Evolutionary conservation across 1,284 basidiomycete genomes (phyloP).

Genomic region (Pseudozyma thailandica): DNA sequence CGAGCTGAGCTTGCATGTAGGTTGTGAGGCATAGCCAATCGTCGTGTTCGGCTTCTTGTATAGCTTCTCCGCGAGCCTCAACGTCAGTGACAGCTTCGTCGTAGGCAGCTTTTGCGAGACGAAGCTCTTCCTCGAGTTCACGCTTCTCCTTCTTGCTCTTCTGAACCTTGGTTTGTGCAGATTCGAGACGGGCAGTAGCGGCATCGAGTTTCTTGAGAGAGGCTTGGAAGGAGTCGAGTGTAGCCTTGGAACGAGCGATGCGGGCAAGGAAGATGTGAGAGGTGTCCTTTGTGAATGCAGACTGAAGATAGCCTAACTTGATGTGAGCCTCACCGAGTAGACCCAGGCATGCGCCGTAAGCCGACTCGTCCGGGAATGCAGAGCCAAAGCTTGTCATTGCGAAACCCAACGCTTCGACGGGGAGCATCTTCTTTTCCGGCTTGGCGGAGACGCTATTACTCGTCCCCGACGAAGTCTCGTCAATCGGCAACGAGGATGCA

Average conservation of each 20-base stretch:
- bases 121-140: conserved; percentile 59
- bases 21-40: conserved; percentile 50
- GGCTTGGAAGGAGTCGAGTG: conserved; percentile 40
- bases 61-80: conserved; percentile 45
- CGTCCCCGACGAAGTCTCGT: conserved; percentile 27
- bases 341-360: conserved; percentile 34
- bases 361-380: conserved; percentile 24
- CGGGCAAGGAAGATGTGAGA: conserved; percentile 48
- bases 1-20: conserved; percentile 55
- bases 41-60: conserved; percentile 54
- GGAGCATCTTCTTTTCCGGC: conserved; percentile 39
- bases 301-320: conserved; percentile 38
- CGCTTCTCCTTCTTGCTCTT: conserved; percentile 63
- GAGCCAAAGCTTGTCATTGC: conserved; percentile 40
- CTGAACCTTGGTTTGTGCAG: conserved; percentile 53
- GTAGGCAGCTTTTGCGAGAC: conserved; percentile 55
- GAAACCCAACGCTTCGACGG: conserved; percentile 47
- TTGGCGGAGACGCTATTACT: conserved; percentile 16
- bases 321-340: conserved; percentile 42
- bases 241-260: conserved; percentile 44
- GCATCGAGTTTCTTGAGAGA: conserved; percentile 53
- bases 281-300: conserved; percentile 44
- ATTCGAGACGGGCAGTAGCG: conserved; percentile 45
- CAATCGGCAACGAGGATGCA: conserved; percentile 13
- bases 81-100: conserved; percentile 58